Conservation (phyloP, 768 basidiomycete species). For the Agaricus bisporus region DNA sequence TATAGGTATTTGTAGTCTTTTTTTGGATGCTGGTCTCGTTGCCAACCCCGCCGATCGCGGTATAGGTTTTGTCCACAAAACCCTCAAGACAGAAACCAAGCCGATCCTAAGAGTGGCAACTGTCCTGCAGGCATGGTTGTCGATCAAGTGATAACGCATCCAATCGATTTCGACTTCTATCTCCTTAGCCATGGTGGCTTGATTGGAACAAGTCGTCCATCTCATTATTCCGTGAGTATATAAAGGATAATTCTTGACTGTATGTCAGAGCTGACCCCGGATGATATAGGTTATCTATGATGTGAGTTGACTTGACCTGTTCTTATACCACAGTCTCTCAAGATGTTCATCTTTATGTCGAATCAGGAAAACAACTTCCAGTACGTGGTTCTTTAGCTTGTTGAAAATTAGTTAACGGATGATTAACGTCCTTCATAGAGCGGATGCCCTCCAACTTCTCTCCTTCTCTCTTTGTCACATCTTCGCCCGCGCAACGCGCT, state of each 20-base stretch:
- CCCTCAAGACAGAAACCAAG: conserved; percentile 25
- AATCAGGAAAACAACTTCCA: conserved; percentile 49
- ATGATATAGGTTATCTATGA: conserved; percentile 34
- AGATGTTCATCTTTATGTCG: not conserved
- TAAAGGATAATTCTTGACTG: not conserved
- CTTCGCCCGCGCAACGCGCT: conserved; percentile 76
- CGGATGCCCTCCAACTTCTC: conserved; percentile 62
- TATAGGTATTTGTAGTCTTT: conserved; percentile 28
- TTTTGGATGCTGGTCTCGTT: not conserved
- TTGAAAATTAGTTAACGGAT: not conserved
- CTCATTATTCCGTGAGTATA: conserved; percentile 39
- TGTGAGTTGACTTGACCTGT: conserved; percentile 24
- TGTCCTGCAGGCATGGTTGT: conserved; percentile 77
- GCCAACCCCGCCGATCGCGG: not conserved
- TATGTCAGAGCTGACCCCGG: not conserved
- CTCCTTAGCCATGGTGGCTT: conserved; percentile 73
- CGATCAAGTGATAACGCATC: conserved; percentile 65
- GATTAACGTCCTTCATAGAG: conserved; percentile 23
- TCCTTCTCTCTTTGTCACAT: conserved; percentile 75
- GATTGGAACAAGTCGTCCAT: conserved; percentile 62
- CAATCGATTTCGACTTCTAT: conserved; percentile 74
- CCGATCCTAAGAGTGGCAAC: conserved; percentile 59
- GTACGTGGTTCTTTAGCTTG: conserved; percentile 26
- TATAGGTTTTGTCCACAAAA: conserved; percentile 26
- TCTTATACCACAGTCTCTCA: not conserved